These are phyloP conservation scores for Seiridium cupressi DNA, from an alignment of 2,329 filamentous ascomycete genomes.

Conservation along the genomic window DNA sequence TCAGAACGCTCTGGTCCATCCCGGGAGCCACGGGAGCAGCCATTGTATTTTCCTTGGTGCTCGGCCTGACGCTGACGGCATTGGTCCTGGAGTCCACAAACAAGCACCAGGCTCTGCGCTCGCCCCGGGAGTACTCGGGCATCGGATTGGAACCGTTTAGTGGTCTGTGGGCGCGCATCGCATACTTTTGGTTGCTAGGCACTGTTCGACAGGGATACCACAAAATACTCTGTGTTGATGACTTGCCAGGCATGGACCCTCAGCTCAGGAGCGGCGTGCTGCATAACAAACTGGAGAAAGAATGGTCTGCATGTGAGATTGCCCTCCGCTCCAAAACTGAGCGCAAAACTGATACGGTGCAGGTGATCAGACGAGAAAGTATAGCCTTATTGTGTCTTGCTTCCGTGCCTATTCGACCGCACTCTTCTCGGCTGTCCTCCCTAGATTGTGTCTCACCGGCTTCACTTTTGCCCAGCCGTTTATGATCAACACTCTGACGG, in stretches of 20 bases:
- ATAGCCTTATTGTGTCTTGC: background rate
- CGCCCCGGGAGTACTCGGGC: background rate
- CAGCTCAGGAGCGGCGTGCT: background rate
- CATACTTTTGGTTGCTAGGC: constrained; percentile 9
- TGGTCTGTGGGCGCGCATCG: constrained; percentile 10
- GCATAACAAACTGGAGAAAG: background rate
- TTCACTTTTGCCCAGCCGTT: constrained; percentile 16
- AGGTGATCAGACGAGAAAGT: background rate
- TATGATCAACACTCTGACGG: constrained; percentile 9
- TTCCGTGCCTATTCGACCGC: background rate
- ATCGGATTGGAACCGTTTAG: constrained; percentile 7
- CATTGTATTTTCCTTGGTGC: background rate
- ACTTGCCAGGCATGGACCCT: background rate
- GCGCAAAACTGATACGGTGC: background rate
- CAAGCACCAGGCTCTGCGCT: background rate
- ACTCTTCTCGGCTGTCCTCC: constrained; percentile 8
- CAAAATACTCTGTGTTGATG: constrained; percentile 2
- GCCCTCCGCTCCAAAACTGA: background rate
- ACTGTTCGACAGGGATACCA: constrained; percentile 10
- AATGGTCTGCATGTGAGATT: background rate
- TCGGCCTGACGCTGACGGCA: background rate
- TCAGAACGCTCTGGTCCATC: constrained; percentile 12
- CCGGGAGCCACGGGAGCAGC: background rate
- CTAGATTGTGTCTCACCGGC: constrained; percentile 10
- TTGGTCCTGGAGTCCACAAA: background rate